A percentile compares a stretch with the other conserved stretches of the same genome.
phyloP scores from a whole-genome alignment of 208 protist genomes.

The Trypanosoma congolense region DNA sequence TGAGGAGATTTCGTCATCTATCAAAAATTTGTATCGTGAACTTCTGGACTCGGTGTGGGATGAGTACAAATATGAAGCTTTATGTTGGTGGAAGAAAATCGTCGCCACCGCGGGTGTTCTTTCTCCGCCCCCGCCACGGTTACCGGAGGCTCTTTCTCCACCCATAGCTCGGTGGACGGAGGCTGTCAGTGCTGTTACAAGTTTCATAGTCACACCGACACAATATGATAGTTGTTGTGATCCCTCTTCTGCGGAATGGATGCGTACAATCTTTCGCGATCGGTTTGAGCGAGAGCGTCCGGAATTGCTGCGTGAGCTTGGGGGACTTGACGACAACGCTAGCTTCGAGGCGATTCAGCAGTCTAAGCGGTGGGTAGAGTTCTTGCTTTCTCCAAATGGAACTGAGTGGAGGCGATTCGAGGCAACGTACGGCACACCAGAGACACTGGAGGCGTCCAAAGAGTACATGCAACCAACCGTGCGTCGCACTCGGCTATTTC shows the following conservation, averaged over 20 bases:
- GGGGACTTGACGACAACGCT: conserved; percentile 23
- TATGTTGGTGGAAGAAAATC: conserved; percentile 40
- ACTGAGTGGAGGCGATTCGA: conserved; percentile 70
- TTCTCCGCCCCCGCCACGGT: conserved; percentile 26
- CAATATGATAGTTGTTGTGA: conserved; percentile 4
- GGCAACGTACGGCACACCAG: conserved; percentile 50
- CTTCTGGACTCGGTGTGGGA: conserved; percentile 70
- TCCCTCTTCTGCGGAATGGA: conserved; percentile 11
- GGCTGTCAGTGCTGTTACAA: conserved; percentile 58
- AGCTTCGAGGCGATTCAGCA: conserved; percentile 56
- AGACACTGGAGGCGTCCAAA: conserved; percentile 32
- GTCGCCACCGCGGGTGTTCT: conserved; percentile 8
- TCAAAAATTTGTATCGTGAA: conserved; percentile 34
- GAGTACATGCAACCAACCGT: conserved; percentile 36
- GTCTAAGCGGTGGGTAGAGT: conserved; percentile 45
- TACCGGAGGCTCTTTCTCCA: conserved; percentile 44
- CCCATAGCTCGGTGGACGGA: conserved; percentile 61
- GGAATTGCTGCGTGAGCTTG: conserved; percentile 31
- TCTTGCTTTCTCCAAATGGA: conserved; percentile 59
- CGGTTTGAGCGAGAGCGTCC: conserved; percentile 55
- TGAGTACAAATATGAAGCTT: conserved; percentile 68
- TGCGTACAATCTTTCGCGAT: conserved; percentile 43
- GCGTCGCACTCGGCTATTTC: conserved; percentile 72
- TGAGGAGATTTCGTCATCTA: conserved; percentile 10
- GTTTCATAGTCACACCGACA: conserved; percentile 25